phyloP scores from a whole-genome alignment of 139 green algal species.

The Chlamydomonas schloesseri region DNA sequence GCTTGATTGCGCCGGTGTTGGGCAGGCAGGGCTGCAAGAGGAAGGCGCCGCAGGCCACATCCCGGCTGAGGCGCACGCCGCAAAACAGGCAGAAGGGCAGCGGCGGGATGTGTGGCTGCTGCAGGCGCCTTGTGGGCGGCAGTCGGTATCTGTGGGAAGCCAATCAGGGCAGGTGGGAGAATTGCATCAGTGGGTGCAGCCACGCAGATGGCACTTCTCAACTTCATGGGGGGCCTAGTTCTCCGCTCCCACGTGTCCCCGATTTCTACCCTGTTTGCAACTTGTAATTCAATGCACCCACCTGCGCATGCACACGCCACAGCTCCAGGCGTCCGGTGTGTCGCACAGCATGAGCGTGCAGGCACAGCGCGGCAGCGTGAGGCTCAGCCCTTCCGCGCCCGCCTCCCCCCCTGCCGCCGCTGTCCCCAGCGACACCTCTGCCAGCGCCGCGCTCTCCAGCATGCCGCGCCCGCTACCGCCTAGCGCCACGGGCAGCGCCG shows the following conservation, averaged over 20 bases:
- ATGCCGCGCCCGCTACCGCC: not conserved
- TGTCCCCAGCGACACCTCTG: not conserved
- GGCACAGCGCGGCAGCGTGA: conserved; percentile 9
- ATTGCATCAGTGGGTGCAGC: no score
- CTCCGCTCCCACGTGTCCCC: no score
- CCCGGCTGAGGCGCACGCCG: not conserved
- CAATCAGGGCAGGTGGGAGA: no score
- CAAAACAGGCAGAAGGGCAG: conserved; percentile 35
- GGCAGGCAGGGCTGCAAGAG: conserved; percentile 14
- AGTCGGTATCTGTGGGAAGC: not conserved
- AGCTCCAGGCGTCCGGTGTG: not conserved
- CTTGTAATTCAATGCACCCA: no score
- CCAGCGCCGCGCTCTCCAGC: not conserved
- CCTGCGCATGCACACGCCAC: not conserved
- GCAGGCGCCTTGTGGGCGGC: not conserved
- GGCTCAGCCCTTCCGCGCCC: not conserved
- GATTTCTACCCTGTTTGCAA: no score
- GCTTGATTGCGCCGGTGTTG: not conserved
- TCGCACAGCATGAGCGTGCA: not conserved
- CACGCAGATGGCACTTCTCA: no score
- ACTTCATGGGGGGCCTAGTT: no score
- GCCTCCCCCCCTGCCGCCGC: not conserved
- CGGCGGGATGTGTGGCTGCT: not conserved
- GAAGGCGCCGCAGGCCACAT: not conserved
- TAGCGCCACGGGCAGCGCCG: not conserved